Conservation (phyloP, 768 basidiomycete species). For the Mycena venus region DNA sequence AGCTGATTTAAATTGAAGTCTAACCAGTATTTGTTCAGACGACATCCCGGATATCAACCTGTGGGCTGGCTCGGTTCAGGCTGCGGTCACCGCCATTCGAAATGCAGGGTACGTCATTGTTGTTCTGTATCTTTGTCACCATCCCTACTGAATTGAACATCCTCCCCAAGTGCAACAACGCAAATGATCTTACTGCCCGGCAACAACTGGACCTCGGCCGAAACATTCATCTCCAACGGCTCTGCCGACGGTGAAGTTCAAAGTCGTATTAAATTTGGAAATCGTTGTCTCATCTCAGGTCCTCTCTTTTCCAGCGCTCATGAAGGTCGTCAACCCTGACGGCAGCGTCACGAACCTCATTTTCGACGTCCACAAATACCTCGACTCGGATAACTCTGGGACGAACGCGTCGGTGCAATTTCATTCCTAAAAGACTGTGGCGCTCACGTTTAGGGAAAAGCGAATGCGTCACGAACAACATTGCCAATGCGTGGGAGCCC, state of each 20-base stretch:
- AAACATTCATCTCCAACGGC: constrained; percentile 62
- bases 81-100: constrained; percentile 74
- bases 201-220: constrained; percentile 66
- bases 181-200: constrained; percentile 74
- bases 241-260: constrained; percentile 51
- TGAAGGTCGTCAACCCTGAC: constrained; percentile 59
- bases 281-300: neutral
- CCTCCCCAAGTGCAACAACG: constrained; percentile 57
- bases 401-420: constrained; percentile 42
- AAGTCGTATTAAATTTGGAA: neutral
- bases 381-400: constrained; percentile 65
- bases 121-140: neutral
- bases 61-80: constrained; percentile 70
- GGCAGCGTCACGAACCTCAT: constrained; percentile 61
- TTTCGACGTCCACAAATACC: constrained; percentile 76
- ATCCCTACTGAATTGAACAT: too few relatives aligned
- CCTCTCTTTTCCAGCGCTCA: constrained; percentile 44
- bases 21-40: too few relatives aligned
- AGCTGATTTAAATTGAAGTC: too few relatives aligned
- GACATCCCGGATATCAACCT: constrained; percentile 60
- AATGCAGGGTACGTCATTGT: constrained; percentile 54
- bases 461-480: constrained; percentile 70
- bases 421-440: neutral
- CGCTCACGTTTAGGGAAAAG: constrained; percentile 24
- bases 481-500: constrained; percentile 58